Evolutionary conservation across 176 grass and related monocot species (phyloP), one percentile per base, ranked within the genome.

Genomic region (Chrysopogon serrulatus): DNA sequence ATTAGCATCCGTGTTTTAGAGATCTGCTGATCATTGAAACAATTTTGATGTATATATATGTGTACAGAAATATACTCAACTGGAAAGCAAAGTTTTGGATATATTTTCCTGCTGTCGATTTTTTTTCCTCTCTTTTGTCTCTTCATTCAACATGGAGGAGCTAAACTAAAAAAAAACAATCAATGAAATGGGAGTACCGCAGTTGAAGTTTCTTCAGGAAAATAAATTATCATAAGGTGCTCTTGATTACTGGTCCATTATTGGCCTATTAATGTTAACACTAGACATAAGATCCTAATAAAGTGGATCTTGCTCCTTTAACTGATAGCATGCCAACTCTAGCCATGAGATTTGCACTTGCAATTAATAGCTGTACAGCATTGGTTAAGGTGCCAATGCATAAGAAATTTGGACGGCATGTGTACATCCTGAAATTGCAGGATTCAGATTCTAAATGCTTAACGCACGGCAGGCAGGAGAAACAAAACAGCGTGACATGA

Each of bases 101-200:
- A 82, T 10, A 80, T 89, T 57, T 77, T 73, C 72, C 15, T 80
- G 79, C 32, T 78, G 80, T 47, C 51, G 33, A 79, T 79, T 87
- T 83, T 33, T 73, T 42, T 82, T 1, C 13, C 33, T 59, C 4
- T 21, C 7, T 32, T 33, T 32, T 2, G 5, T 51, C 71, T 44
- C 10, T 27, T 79, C 23, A 8, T 15, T 79, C 21, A 32, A 80
- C 31, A 67, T n/a, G 41, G 12, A 34, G 17, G 6, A 67, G 4
- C 13, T 67, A 67, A 65, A 47, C n/a, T 17, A 26, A 32, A 43
- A 63, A 64, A 43, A 64, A 40, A 44, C 2, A 1, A 28, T 34
- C 19, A 47, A 42, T 45, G 15, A 48, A 48, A 48, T 73, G 42
- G 27, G 41, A 47, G 24, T 73, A 16, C 42, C 31, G 69, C 69